Conservation (phyloP, 1,139 yeast species). For the Hansenula anomala region DNA sequence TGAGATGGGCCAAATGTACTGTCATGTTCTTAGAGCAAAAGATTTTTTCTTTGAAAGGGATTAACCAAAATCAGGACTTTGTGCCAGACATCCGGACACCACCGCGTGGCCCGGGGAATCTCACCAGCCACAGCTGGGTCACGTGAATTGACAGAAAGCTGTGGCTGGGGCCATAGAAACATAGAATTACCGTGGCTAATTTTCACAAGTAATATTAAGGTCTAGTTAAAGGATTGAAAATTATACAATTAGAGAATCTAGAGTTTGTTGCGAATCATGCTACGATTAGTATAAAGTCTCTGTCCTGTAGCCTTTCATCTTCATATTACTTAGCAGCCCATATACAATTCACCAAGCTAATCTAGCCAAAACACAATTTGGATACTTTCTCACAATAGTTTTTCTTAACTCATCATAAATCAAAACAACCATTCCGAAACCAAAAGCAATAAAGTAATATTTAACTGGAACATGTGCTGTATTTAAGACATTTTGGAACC, state of each 20-base stretch:
- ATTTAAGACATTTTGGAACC: slow-evolving; percentile 34
- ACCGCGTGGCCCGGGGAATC: too few species aligned
- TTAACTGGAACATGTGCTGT: slow-evolving; percentile 42
- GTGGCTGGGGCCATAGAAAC: neutral
- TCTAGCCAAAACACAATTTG: slow-evolving; percentile 34
- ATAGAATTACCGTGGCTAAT: neutral
- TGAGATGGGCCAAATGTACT: too few species aligned
- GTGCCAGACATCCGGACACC: slow-evolving; percentile 1
- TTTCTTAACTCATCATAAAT: slow-evolving; percentile 42
- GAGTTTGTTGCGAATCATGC: too few species aligned
- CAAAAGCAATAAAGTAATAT: slow-evolving; percentile 43
- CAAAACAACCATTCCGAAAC: slow-evolving; percentile 38
- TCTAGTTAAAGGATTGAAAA: too few species aligned
- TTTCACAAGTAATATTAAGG: too few species aligned
- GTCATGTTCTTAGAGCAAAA: neutral
- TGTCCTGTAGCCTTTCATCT: too few species aligned
- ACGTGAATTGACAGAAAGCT: too few species aligned
- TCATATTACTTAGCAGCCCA: too few species aligned
- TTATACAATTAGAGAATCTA: too few species aligned
- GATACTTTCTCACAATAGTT: slow-evolving; percentile 32
- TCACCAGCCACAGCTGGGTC: neutral
- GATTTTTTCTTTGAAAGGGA: neutral
- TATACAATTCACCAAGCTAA: slow-evolving; percentile 33
- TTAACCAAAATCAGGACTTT: too few species aligned
- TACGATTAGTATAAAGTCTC: too few species aligned